These are phyloP conservation scores for Globisporangium nagaii DNA, from an alignment of 352 stramenopile genomes.

Conservation along the genomic window DNA sequence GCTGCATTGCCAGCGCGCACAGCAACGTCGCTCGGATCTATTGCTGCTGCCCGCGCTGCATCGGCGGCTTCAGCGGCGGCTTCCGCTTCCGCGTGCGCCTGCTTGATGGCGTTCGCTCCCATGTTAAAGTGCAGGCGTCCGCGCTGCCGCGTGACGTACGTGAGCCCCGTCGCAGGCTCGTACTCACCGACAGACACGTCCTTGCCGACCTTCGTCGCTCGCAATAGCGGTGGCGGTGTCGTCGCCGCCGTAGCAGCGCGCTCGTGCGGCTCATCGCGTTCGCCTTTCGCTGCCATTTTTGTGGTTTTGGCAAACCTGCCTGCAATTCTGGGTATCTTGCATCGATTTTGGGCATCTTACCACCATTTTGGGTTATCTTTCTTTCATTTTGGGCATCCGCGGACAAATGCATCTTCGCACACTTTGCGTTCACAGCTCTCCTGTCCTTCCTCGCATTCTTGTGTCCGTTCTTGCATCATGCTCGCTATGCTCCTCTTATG, in stretches of 20 bases:
- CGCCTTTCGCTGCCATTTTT: neutral
- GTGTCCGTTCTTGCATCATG: too few relatives aligned
- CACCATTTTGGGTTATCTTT: too few relatives aligned
- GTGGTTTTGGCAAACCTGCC: too few relatives aligned
- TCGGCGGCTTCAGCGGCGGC: neutral
- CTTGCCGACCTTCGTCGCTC: conserved; percentile 13
- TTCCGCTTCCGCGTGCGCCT: conserved; percentile 17
- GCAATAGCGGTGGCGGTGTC: neutral
- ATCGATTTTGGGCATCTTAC: too few relatives aligned
- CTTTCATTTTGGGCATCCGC: too few relatives aligned
- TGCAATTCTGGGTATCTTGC: too few relatives aligned
- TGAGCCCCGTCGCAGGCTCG: conserved; percentile 47
- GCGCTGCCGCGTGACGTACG: conserved; percentile 61
- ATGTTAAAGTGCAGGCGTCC: conserved; percentile 75
- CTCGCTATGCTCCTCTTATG: neutral
- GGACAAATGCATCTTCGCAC: too few relatives aligned
- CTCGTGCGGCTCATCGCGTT: neutral
- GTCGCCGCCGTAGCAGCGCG: neutral
- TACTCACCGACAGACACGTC: conserved; percentile 61
- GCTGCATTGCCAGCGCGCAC: neutral
- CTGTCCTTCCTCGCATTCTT: too few relatives aligned
- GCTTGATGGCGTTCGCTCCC: conserved; percentile 40
- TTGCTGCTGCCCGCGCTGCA: neutral
- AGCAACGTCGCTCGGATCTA: neutral
- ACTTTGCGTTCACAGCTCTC: too few relatives aligned